These are phyloP conservation scores for Allomyces macrogynus DNA, from an alignment of 192 early-diverging fungal species.

Conservation along the genomic window DNA sequence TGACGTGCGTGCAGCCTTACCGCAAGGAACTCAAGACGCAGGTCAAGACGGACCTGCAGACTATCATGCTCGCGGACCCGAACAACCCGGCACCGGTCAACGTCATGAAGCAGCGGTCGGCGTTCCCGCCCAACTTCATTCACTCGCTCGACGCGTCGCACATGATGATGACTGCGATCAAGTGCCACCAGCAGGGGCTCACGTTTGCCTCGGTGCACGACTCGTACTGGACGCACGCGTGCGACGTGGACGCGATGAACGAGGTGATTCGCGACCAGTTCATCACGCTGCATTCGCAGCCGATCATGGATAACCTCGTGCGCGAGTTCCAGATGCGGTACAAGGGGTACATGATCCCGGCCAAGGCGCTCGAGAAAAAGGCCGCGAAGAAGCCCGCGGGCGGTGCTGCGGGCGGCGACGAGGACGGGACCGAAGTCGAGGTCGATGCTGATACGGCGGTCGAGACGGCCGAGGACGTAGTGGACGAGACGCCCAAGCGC, in stretches of 20 bases:
- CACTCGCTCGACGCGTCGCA: conserved; percentile 94
- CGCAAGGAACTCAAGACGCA: conserved; percentile 42
- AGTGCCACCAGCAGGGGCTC: conserved; percentile 56
- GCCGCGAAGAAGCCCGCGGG: conserved; percentile 6
- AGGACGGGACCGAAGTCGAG: conserved; percentile 23
- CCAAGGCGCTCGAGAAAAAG: conserved; percentile 10
- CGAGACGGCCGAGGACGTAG: conserved; percentile 8
- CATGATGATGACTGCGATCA: conserved; percentile 83
- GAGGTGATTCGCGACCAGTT: conserved; percentile 72
- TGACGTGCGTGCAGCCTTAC: conserved; percentile 92
- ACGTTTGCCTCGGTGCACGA: conserved; percentile 93
- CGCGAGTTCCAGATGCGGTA: conserved; percentile 70
- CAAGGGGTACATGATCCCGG: conserved; percentile 42
- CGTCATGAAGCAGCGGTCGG: conserved; percentile 73
- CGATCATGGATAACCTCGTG: conserved; percentile 65
- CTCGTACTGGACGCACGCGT: conserved; percentile 94
- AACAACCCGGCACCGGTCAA: conserved; percentile 59
- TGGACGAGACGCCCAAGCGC: conserved; percentile 5
- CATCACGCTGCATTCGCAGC: conserved; percentile 56
- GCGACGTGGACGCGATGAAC: conserved; percentile 71
- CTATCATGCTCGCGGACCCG: conserved; percentile 48
- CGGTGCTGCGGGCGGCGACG: conserved; percentile 13
- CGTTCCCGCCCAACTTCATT: conserved; percentile 97
- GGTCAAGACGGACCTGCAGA: conserved; percentile 61
- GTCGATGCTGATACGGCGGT: conserved; percentile 16